phyloP scores from a whole-genome alignment of 2,329 filamentous ascomycete genomes.

The Clathrospora elynae region DNA sequence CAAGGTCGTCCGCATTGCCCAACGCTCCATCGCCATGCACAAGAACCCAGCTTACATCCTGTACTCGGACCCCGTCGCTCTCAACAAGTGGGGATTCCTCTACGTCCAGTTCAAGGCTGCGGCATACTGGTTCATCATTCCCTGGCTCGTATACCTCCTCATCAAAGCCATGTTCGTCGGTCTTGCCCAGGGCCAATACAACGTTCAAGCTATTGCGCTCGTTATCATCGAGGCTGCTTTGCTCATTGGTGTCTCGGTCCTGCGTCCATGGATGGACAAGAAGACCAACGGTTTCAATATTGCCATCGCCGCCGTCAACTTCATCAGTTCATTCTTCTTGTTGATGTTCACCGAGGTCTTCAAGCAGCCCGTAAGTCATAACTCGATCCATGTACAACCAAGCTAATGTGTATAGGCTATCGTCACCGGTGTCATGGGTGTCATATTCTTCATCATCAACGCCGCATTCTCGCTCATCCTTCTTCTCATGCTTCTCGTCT shows the following conservation, averaged over 20 bases:
- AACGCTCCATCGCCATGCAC: constrained; percentile 86
- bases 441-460: constrained; percentile 87
- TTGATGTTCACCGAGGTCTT: constrained; percentile 89
- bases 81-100: constrained; percentile 98
- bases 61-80: constrained; percentile 88
- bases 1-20: constrained; percentile 88
- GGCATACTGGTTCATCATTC: constrained; percentile 92
- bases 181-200: constrained; percentile 72
- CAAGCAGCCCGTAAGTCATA: constrained; percentile 69
- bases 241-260: constrained; percentile 75
- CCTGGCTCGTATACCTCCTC: constrained; percentile 76
- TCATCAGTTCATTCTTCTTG: constrained; percentile 86
- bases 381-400: too few species aligned
- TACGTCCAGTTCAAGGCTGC: constrained; percentile 97
- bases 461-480: constrained; percentile 81
- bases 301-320: constrained; percentile 85
- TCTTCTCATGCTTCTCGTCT: constrained; percentile 78
- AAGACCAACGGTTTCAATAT: constrained; percentile 98
- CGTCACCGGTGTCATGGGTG: constrained; percentile 85
- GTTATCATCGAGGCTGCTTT: constrained; percentile 80
- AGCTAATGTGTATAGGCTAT: constrained; percentile 59
- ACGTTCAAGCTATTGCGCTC: constrained; percentile 79
- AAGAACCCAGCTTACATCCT: constrained; percentile 97
- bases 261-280: constrained; percentile 98
- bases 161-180: constrained; percentile 89